phyloP scores from a whole-genome alignment of 768 basidiomycete genomes.

The Collybia mongolica region DNA sequence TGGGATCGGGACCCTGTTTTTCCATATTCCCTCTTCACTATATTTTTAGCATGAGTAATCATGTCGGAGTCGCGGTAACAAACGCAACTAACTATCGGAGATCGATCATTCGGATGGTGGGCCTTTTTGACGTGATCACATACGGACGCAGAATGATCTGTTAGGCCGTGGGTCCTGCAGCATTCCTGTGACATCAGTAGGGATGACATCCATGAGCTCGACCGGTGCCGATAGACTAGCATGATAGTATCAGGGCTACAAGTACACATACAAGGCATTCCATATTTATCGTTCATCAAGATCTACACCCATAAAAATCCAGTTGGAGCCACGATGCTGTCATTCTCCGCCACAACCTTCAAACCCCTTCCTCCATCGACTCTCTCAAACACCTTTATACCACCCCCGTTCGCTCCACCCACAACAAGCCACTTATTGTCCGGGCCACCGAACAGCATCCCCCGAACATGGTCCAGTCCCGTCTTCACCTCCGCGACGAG shows the following conservation, averaged over 20 bases:
- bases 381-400: slow-evolving; percentile 71
- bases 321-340: slow-evolving; percentile 44
- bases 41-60: too few relatives aligned
- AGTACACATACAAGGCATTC: slow-evolving; percentile 1
- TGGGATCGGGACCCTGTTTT: too few relatives aligned
- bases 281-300: background rate
- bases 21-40: too few relatives aligned
- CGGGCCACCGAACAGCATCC: slow-evolving; percentile 63
- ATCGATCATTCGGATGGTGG: too few relatives aligned
- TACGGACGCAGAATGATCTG: too few relatives aligned
- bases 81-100: too few relatives aligned
- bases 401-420: slow-evolving; percentile 63
- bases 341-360: slow-evolving; percentile 48
- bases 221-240: too few relatives aligned
- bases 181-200: too few relatives aligned
- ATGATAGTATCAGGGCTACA: background rate
- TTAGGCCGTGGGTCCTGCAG: too few relatives aligned
- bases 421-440: slow-evolving; percentile 62
- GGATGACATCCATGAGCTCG: too few relatives aligned
- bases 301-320: slow-evolving; percentile 53
- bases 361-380: slow-evolving; percentile 56
- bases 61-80: too few relatives aligned
- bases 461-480: slow-evolving; percentile 69
- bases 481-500: slow-evolving; percentile 64
- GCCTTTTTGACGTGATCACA: too few relatives aligned